Percentiles rank a stretch among this genome's conserved stretches.
These are phyloP conservation scores for Metschnikowia arizonensis DNA, from an alignment of 805 yeast genomes.

Conservation along the genomic window DNA sequence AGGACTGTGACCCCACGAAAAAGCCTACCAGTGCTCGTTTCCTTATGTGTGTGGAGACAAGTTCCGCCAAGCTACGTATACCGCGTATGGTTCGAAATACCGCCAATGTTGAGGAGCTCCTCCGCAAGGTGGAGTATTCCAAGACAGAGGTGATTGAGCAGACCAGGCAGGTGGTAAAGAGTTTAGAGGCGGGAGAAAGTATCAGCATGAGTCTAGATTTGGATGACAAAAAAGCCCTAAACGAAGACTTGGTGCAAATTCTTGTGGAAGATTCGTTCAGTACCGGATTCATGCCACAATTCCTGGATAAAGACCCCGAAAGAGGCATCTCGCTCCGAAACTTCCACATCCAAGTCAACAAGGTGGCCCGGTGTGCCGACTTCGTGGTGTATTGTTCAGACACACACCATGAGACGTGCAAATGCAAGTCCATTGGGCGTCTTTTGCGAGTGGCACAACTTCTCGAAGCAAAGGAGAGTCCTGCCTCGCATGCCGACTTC, in stretches of 20 bases:
- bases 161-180: slow-evolving; percentile 4
- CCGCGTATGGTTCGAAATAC: slow-evolving; percentile 46
- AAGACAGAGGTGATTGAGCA: slow-evolving; percentile 24
- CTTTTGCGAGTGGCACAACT: slow-evolving; percentile 38
- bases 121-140: slow-evolving; percentile 46
- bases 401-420: slow-evolving; percentile 2
- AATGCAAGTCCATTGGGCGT: slow-evolving; percentile 25
- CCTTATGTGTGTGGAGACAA: slow-evolving; percentile 32
- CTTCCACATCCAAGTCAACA: slow-evolving; percentile 82
- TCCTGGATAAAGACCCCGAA: slow-evolving; percentile 61
- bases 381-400: slow-evolving; percentile 56
- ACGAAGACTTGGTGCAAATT: slow-evolving; percentile 18
- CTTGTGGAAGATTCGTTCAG: slow-evolving; percentile 41
- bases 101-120: slow-evolving; percentile 50
- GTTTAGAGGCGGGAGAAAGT: neutral
- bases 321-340: slow-evolving; percentile 75
- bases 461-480: slow-evolving; percentile 12
- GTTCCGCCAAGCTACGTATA: neutral
- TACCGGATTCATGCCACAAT: slow-evolving; percentile 47
- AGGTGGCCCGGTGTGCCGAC: slow-evolving; percentile 69
- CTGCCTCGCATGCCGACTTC: slow-evolving; percentile 8
- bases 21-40: slow-evolving; percentile 34
- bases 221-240: neutral
- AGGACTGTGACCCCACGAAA: neutral
- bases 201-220: neutral